Conservation (phyloP, 192 early-diverging fungal genomes). For the Backusella tuberculispora region DNA sequence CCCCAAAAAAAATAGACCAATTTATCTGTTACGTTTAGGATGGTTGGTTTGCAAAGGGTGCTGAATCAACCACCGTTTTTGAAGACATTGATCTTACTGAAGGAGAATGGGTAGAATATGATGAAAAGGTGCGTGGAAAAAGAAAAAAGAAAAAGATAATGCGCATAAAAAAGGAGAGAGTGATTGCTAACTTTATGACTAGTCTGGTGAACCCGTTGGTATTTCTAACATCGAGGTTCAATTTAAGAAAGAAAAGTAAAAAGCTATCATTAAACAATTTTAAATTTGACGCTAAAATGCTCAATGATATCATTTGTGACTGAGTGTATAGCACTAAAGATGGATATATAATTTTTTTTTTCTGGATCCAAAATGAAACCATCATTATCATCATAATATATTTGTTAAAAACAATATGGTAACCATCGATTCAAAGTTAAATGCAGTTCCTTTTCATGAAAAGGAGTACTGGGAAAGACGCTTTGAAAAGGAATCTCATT, state of each 20-base stretch:
- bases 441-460: constrained; percentile 30
- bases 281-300: background rate
- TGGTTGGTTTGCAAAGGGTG: constrained; percentile 69
- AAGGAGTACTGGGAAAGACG: constrained; percentile 42
- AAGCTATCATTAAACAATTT: background rate
- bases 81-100: constrained; percentile 81
- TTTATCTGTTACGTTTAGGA: background rate
- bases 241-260: constrained; percentile 62
- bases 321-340: background rate
- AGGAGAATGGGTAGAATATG: constrained; percentile 89
- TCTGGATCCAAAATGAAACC: background rate
- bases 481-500: constrained; percentile 36
- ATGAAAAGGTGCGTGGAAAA: constrained; percentile 65
- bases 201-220: constrained; percentile 66
- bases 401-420: background rate
- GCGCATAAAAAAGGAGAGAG: background rate
- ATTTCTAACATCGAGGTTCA: constrained; percentile 61
- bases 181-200: background rate
- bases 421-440: background rate
- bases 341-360: background rate
- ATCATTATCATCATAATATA: background rate
- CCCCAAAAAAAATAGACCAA: background rate
- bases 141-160: background rate
- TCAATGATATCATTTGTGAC: constrained; percentile 7
- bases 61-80: constrained; percentile 72